These are phyloP conservation scores for Ogataea minuta DNA, from an alignment of 805 yeast genomes.

Conservation along the genomic window DNA sequence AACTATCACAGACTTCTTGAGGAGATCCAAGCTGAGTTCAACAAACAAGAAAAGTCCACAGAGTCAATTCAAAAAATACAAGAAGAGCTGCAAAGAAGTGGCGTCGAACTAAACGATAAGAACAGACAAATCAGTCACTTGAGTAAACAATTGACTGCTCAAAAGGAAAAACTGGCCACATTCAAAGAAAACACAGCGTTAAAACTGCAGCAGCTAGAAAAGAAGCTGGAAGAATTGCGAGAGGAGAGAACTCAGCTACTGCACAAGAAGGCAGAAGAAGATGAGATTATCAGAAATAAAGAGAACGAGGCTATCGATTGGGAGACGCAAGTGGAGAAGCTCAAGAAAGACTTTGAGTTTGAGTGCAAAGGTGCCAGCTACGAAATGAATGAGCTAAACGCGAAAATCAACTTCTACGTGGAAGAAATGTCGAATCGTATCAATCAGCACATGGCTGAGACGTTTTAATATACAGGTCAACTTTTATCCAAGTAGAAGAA, in stretches of 20 bases:
- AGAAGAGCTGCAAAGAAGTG: constrained; percentile 20
- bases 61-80: constrained; percentile 30
- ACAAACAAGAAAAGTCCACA: constrained; percentile 37
- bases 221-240: constrained; percentile 43
- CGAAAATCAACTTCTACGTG: constrained; percentile 53
- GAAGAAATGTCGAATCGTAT: constrained; percentile 44
- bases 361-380: constrained; percentile 53
- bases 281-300: constrained; percentile 38
- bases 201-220: constrained; percentile 42
- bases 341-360: constrained; percentile 44
- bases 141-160: constrained; percentile 39
- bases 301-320: constrained; percentile 23
- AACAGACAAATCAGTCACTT: constrained; percentile 33
- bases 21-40: constrained; percentile 48
- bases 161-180: constrained; percentile 16
- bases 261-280: constrained; percentile 46
- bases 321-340: constrained; percentile 34
- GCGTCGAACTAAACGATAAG: constrained; percentile 19
- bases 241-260: constrained; percentile 47
- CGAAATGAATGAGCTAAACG: constrained; percentile 53
- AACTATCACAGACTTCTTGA: constrained; percentile 44
- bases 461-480: constrained; percentile 4
- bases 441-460: constrained; percentile 7
- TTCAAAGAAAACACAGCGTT: constrained; percentile 32
- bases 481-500: constrained; percentile 45